These are phyloP conservation scores for Hsuehochloa calcarea DNA, from an alignment of 176 grass and related monocot species.

Conservation along the genomic window DNA sequence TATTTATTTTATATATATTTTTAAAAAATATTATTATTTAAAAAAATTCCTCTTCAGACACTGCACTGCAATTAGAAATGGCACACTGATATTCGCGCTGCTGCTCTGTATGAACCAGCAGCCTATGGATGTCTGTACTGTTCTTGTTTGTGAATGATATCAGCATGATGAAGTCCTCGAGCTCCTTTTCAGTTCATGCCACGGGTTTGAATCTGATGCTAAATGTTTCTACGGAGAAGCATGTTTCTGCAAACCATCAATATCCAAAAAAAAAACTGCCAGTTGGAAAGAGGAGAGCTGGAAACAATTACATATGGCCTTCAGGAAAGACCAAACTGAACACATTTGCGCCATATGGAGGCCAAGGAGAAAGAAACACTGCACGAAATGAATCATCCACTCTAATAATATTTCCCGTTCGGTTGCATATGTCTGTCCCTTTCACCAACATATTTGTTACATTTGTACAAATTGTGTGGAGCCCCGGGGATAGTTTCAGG, in stretches of 20 bases:
- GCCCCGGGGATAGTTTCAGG: slow-evolving; percentile 32
- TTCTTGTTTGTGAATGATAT: neutral
- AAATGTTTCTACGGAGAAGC: neutral
- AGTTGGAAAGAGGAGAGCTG: neutral
- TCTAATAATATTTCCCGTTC: neutral
- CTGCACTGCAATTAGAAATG: neutral
- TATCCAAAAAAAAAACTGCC: neutral
- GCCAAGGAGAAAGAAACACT: slow-evolving; percentile 33
- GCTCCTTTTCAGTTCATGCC: neutral
- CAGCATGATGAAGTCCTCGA: neutral
- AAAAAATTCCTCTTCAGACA: too few species aligned
- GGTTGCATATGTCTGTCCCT: slow-evolving; percentile 13
- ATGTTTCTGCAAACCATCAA: neutral
- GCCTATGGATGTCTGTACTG: neutral
- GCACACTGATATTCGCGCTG: neutral
- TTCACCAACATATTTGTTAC: slow-evolving; percentile 26
- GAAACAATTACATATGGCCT: neutral
- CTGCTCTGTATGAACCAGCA: neutral
- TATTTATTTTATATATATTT: too few species aligned
- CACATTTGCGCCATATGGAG: slow-evolving; percentile 42
- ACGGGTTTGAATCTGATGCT: slow-evolving; percentile 2
- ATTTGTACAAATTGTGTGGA: slow-evolving; percentile 34
- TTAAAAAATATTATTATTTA: too few species aligned
- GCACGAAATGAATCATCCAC: neutral
- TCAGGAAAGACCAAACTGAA: neutral